These are phyloP conservation scores for Venturiaceae sp. DNA, from an alignment of 2,329 filamentous ascomycete genomes.

Conservation along the genomic window DNA sequence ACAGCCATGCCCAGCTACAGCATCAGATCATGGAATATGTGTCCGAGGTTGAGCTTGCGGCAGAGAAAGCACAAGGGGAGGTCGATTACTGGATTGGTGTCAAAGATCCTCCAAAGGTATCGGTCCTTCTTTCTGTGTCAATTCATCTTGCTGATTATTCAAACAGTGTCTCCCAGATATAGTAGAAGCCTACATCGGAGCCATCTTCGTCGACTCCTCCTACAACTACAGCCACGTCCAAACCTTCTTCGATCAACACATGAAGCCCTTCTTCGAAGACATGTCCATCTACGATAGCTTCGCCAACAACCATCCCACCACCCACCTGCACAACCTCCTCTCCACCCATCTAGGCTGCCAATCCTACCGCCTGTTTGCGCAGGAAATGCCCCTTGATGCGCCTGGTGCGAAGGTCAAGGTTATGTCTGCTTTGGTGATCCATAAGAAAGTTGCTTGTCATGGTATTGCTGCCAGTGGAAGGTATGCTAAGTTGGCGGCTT, in stretches of 20 bases:
- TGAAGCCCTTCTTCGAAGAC: conserved; percentile 72
- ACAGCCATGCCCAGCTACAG: conserved; percentile 40
- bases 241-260: conserved; percentile 64
- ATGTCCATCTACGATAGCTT: conserved; percentile 83
- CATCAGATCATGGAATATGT: conserved; percentile 45
- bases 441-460: conserved; percentile 57
- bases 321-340: conserved; percentile 57
- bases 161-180: conserved; percentile 66
- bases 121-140: no score
- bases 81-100: conserved; percentile 61
- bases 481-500: conserved; percentile 63
- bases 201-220: conserved; percentile 79
- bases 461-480: conserved; percentile 53
- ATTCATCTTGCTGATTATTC: conserved; percentile 9
- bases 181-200: conserved; percentile 80
- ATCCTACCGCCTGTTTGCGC: conserved; percentile 46
- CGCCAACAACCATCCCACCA: conserved; percentile 75
- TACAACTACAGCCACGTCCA: conserved; percentile 70
- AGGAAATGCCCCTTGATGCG: conserved; percentile 40
- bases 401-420: conserved; percentile 36
- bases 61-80: conserved; percentile 36
- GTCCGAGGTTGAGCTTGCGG: conserved; percentile 45
- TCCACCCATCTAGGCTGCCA: conserved; percentile 56
- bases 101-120: conserved; percentile 54
- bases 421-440: conserved; percentile 66